Percentiles rank a stretch among this genome's conserved stretches.
Conservation (phyloP, 1,139 yeast species). For the Yamadazyma conglobata region DNA sequence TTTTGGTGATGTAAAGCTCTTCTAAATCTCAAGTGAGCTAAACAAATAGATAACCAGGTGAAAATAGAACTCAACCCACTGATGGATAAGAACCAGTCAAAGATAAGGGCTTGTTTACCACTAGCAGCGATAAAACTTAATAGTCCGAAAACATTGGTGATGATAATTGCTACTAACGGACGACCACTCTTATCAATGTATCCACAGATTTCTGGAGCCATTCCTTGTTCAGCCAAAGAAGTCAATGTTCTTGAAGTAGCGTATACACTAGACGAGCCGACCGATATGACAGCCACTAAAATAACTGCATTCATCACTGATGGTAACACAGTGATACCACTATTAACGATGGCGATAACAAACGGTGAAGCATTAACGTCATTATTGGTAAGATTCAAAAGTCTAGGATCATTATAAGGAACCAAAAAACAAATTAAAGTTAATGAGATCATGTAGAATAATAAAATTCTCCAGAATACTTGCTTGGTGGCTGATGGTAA, state of each 20-base stretch:
- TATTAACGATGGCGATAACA: conserved; percentile 45
- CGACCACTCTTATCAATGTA: conserved; percentile 42
- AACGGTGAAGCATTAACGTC: conserved; percentile 24
- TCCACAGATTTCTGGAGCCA: conserved; percentile 38
- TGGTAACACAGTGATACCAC: conserved; percentile 47
- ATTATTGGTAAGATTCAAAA: conserved; percentile 27
- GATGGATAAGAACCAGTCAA: conserved; percentile 36
- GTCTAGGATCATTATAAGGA: conserved; percentile 29
- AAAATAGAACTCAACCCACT: conserved; percentile 39
- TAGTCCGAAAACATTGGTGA: conserved; percentile 36
- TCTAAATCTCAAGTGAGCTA: conserved; percentile 38
- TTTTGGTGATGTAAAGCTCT: conserved; percentile 29
- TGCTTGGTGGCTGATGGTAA: conserved; percentile 43
- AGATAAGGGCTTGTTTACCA: conserved; percentile 29
- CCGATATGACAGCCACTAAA: conserved; percentile 39
- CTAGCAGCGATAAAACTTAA: conserved; percentile 40
- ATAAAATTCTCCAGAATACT: conserved; percentile 43
- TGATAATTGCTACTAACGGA: conserved; percentile 39
- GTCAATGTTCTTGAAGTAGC: conserved; percentile 43
- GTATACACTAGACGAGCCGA: conserved; percentile 44
- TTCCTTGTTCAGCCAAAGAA: conserved; percentile 41
- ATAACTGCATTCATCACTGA: conserved; percentile 45
- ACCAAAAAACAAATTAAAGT: conserved; percentile 38
- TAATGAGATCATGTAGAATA: conserved; percentile 39
- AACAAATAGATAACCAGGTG: conserved; percentile 39